Evolutionary conservation across 129 eudicot genomes (phyloP), one percentile per base, ranked within the genome.

Genomic region (Gnaphalium uliginosum): DNA sequence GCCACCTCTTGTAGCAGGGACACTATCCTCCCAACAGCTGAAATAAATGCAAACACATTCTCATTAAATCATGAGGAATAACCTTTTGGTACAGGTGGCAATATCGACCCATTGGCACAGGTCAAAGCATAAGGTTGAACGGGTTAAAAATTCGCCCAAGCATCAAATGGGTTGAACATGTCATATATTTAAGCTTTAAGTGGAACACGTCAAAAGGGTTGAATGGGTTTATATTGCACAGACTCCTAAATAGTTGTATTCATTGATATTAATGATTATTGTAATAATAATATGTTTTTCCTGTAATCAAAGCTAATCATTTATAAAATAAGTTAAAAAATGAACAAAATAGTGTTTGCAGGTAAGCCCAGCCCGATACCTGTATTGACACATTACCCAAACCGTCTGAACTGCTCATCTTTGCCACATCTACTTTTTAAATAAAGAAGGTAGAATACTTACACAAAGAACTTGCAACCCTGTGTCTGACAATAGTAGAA

Each of bases 381-480:
- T 17, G 3, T 43, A 43, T 43, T 43, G 51, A 43, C 51, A 43
- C 51, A 43, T 43, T 43, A 43, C 18, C 17, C 51, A 43, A 43
- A 43, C 51, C 18, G 1, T 43, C 5, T 10, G 5, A 43, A 43
- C 18, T 10, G 18, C 18, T 43, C 5, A 43, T 3, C 51, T 43
- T 43, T 43, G 17, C 4, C 18, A 43, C 18, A 43, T 43, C 15
- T 43, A 43, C 18, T 10, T 43, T 43, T 13, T 43, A 43, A 3
- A 11, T 10, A 2, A 11, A 43, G 17, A 13, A 43, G 51, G 51
- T 43, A 76, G 78, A 32, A 71, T 59, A 81, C 98, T 19, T 86
- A 93, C 97, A 90, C 90, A 81, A 90, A 93, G 79, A 90, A 93
- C 83, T 89, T 90, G 93, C 98, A 93, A 25, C 85, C 90, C 21